These are phyloP conservation scores for Endoconidiophora laricicola DNA, from an alignment of 2,329 filamentous ascomycete genomes.

Conservation along the genomic window DNA sequence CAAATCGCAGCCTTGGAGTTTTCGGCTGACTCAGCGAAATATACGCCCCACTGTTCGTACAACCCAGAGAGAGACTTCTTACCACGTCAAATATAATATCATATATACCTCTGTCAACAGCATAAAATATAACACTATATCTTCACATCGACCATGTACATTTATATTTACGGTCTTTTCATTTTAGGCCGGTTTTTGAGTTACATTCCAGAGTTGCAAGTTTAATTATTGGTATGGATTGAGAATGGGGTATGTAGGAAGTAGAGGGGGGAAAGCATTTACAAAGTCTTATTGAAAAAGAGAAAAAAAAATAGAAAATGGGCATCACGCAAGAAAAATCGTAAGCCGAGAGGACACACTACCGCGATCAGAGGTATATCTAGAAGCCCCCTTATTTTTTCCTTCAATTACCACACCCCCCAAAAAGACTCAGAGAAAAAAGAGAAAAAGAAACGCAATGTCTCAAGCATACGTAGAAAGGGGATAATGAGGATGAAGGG, in stretches of 20 bases:
- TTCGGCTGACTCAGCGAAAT: conserved; percentile 7
- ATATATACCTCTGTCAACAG: too few relatives aligned
- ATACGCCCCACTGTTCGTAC: too few relatives aligned
- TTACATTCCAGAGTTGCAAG: not conserved
- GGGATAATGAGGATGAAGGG: not conserved
- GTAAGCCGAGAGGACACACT: conserved; percentile 12
- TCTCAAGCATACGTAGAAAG: conserved; percentile 1
- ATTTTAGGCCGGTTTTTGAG: too few relatives aligned
- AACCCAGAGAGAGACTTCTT: too few relatives aligned
- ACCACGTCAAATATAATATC: too few relatives aligned
- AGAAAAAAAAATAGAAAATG: conserved; percentile 10
- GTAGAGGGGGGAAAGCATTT: conserved; percentile 4
- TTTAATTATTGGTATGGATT: not conserved
- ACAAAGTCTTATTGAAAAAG: conserved; percentile 4
- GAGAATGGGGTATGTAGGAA: not conserved
- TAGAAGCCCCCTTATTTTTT: conserved; percentile 19
- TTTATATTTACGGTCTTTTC: not conserved
- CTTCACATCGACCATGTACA: not conserved
- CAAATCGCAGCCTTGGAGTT: conserved; percentile 6
- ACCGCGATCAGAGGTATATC: conserved; percentile 23
- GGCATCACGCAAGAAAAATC: conserved; percentile 13
- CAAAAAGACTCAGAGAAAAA: conserved; percentile 15
- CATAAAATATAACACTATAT: not conserved
- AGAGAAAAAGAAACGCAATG: conserved; percentile 6
- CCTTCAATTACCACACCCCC: conserved; percentile 15